Conservation (phyloP, 345 rosid species). For the Euclidium syriacum region DNA sequence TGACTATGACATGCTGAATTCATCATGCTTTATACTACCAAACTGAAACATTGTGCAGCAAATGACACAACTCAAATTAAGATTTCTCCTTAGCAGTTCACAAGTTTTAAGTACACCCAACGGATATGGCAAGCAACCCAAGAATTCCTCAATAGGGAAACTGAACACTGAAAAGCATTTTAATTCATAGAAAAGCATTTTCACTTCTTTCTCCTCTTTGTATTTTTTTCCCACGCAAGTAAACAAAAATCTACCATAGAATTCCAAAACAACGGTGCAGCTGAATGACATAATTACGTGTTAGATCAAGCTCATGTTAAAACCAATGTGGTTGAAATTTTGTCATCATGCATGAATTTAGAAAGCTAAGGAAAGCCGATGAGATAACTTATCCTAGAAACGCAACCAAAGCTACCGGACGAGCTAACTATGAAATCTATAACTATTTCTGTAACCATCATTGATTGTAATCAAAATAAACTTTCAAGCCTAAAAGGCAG, state of each 20-base stretch:
- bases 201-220: background rate
- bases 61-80: background rate
- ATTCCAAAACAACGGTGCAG: background rate
- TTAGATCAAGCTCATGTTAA: background rate
- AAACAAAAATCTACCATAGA: background rate
- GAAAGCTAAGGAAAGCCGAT: background rate
- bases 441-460: background rate
- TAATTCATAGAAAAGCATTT: background rate
- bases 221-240: background rate
- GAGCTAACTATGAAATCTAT: background rate
- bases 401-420: background rate
- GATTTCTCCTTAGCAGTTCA: background rate
- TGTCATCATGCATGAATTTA: conserved; percentile 2
- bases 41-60: background rate
- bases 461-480: background rate
- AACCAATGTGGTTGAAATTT: background rate
- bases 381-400: background rate
- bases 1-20: background rate
- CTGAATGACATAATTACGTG: background rate
- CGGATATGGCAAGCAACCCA: background rate
- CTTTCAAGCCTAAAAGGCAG: background rate
- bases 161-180: background rate
- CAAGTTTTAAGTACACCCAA: background rate
- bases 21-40: background rate
- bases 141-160: background rate